Evolutionary conservation across 371 early-diverging fungal genomes (phyloP).

Genomic region (Mucor plumbeus): DNA sequence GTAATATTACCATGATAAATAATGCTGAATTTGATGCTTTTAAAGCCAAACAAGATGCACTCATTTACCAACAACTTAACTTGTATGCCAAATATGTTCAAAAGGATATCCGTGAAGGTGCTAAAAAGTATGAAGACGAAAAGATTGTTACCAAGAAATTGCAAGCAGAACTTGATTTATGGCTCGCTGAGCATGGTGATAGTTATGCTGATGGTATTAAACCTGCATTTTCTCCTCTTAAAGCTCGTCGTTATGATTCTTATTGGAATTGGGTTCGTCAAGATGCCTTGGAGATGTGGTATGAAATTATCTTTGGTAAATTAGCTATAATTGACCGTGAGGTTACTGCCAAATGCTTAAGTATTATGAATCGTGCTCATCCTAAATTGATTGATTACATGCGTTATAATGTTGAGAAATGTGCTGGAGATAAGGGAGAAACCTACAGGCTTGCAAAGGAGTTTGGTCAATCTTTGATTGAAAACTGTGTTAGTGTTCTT

Average conservation of each 20-base stretch:
- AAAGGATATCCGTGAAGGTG: conserved; percentile 83
- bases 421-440: conserved; percentile 77
- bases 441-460: conserved; percentile 84
- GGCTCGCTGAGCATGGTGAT: conserved; percentile 91
- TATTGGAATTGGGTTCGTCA: conserved; percentile 98
- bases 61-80: conserved; percentile 89
- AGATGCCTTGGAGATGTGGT: conserved; percentile 89
- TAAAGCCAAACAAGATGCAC: conserved; percentile 79
- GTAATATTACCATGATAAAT: conserved; percentile 76
- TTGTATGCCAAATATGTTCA: conserved; percentile 88
- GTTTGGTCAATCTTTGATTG: conserved; percentile 81
- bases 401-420: conserved; percentile 82
- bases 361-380: conserved; percentile 92
- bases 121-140: conserved; percentile 73
- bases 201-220: conserved; percentile 87
- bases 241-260: conserved; percentile 91
- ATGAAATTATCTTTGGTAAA: conserved; percentile 91
- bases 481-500: conserved; percentile 86
- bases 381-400: conserved; percentile 83
- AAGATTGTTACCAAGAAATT: conserved; percentile 69
- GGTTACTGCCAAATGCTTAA: conserved; percentile 88
- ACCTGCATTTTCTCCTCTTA: conserved; percentile 81
- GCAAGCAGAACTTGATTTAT: conserved; percentile 86
- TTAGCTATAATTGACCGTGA: conserved; percentile 91
- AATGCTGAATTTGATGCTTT: conserved; percentile 86